Percentiles rank a stretch among this genome's conserved stretches.
These are phyloP conservation scores for Lactarius indigo DNA, from an alignment of 768 basidiomycete species.

Conservation along the genomic window DNA sequence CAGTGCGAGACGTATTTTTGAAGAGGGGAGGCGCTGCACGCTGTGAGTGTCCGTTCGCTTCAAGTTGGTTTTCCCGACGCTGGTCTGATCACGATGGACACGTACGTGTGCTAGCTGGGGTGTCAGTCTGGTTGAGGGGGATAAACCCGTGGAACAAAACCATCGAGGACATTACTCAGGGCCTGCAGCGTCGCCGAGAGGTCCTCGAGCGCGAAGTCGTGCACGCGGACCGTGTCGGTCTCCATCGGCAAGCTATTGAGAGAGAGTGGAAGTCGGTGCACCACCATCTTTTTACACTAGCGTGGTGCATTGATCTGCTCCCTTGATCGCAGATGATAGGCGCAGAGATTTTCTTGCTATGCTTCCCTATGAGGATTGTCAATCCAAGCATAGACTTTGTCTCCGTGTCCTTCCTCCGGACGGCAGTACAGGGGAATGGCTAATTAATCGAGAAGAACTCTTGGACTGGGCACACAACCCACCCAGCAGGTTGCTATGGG, in stretches of 20 bases:
- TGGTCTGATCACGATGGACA: not conserved
- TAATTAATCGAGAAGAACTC: slow-evolving; percentile 3
- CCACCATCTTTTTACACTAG: not conserved
- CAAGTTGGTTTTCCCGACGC: not conserved
- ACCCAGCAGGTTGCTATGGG: not conserved
- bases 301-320: not conserved
- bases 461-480: slow-evolving; percentile 1
- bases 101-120: not conserved
- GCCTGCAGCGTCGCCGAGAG: not conserved
- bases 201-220: not conserved
- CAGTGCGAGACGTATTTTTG: slow-evolving; percentile 7
- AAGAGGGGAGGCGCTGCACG: not conserved
- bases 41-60: not conserved
- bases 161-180: slow-evolving; percentile 1
- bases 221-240: not conserved
- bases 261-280: not conserved
- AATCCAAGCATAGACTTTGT: slow-evolving; percentile 7
- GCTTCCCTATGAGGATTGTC: slow-evolving; percentile 10
- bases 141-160: slow-evolving; percentile 14
- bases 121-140: not conserved
- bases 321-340: not conserved
- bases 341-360: slow-evolving; percentile 1
- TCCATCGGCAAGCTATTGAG: not conserved
- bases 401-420: not conserved
- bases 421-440: slow-evolving; percentile 2